A percentile compares a stretch with the other conserved stretches of the same genome.
phyloP scores from a whole-genome alignment of 2,329 filamentous ascomycete species.

The Nigrospora osmanthi region DNA sequence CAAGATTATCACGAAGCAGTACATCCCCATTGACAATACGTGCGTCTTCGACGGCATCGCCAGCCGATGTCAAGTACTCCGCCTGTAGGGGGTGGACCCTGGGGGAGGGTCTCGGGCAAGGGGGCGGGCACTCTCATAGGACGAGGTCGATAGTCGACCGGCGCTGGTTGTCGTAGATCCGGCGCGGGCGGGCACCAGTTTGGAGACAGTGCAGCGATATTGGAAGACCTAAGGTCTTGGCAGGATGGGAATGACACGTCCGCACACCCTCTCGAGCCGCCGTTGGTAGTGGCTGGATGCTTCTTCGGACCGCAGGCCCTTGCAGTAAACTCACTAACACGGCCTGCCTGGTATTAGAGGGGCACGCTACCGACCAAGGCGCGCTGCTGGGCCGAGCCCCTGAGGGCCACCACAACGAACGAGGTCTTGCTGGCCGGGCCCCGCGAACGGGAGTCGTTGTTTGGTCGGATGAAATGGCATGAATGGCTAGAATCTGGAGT shows the following conservation, averaged over 20 bases:
- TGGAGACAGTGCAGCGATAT: slow-evolving; percentile 17
- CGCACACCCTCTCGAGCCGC: slow-evolving; percentile 14
- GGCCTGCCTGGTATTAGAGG: slow-evolving; percentile 7
- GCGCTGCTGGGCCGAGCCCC: too few species aligned
- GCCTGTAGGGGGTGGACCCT: slow-evolving; percentile 29
- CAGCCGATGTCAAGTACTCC: slow-evolving; percentile 52
- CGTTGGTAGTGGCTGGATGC: slow-evolving; percentile 13
- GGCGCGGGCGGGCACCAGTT: slow-evolving; percentile 18
- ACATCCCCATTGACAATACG: slow-evolving; percentile 63
- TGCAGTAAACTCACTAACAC: slow-evolving; percentile 15
- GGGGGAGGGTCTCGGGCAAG: slow-evolving; percentile 8
- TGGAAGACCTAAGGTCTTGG: slow-evolving; percentile 17
- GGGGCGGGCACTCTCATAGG: slow-evolving; percentile 10
- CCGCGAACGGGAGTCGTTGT: too few species aligned
- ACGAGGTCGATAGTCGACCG: slow-evolving; percentile 11
- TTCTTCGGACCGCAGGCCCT: slow-evolving; percentile 27
- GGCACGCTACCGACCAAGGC: neutral
- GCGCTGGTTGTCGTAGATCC: slow-evolving; percentile 19
- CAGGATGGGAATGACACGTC: slow-evolving; percentile 17
- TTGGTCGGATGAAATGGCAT: too few species aligned
- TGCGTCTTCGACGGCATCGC: slow-evolving; percentile 63
- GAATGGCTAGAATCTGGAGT: too few species aligned
- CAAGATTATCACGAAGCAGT: slow-evolving; percentile 74
- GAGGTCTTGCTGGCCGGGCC: too few species aligned
- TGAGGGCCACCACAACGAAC: too few species aligned